These are phyloP conservation scores for Orbilia blumenaviensis DNA, from an alignment of 2,329 filamentous ascomycete species.

Conservation along the genomic window DNA sequence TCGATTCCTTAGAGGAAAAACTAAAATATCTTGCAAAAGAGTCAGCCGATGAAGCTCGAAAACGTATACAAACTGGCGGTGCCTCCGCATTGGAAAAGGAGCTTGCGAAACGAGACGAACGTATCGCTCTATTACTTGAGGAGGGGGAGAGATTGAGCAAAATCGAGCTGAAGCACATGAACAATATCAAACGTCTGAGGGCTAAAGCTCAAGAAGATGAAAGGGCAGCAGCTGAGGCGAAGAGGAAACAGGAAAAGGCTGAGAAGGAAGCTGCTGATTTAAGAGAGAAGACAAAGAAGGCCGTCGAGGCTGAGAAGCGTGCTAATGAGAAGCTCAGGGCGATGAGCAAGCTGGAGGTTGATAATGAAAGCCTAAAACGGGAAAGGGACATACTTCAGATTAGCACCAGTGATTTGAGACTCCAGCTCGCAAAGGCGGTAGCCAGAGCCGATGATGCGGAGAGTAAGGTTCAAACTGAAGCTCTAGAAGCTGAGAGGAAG, in stretches of 20 bases:
- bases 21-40: slow-evolving; percentile 86
- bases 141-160: slow-evolving; percentile 90
- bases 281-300: slow-evolving; percentile 65
- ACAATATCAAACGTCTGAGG: slow-evolving; percentile 82
- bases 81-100: slow-evolving; percentile 77
- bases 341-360: slow-evolving; percentile 50
- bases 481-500: slow-evolving; percentile 72
- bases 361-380: slow-evolving; percentile 45
- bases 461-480: slow-evolving; percentile 72
- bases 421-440: slow-evolving; percentile 69
- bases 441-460: slow-evolving; percentile 73
- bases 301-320: slow-evolving; percentile 65
- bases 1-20: slow-evolving; percentile 91
- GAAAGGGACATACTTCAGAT: slow-evolving; percentile 63
- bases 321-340: slow-evolving; percentile 51
- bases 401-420: slow-evolving; percentile 65
- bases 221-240: slow-evolving; percentile 70
- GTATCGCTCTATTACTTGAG: slow-evolving; percentile 87
- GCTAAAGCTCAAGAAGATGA: slow-evolving; percentile 73
- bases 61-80: slow-evolving; percentile 70
- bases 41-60: slow-evolving; percentile 77
- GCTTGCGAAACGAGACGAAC: slow-evolving; percentile 86
- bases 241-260: slow-evolving; percentile 69
- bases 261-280: slow-evolving; percentile 65
- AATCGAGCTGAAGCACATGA: slow-evolving; percentile 83